A percentile compares a stretch with the other conserved stretches of the same genome.
Evolutionary conservation across 768 basidiomycete species (phyloP).

Genomic region (Tulasnella calospora): DNA sequence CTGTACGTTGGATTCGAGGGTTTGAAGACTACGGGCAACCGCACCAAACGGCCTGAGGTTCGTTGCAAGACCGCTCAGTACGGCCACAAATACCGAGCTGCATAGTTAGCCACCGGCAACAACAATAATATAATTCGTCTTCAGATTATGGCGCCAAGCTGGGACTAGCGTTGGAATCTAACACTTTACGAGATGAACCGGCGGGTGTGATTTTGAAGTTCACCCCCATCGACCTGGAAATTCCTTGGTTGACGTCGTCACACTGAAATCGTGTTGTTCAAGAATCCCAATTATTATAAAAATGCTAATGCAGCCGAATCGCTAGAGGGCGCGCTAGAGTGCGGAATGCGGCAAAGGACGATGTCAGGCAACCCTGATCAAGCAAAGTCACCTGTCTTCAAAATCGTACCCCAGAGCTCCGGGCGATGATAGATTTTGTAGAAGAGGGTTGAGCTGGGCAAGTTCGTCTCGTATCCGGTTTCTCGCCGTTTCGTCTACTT

Average conservation of each 20-base stretch:
- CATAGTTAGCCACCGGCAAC: too few species aligned
- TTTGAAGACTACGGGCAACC: too few species aligned
- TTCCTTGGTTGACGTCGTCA: neutral
- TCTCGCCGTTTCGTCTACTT: constrained; percentile 76
- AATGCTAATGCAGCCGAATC: too few species aligned
- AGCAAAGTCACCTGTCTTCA: constrained; percentile 20
- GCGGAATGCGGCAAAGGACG: neutral
- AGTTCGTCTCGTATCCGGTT: constrained; percentile 78
- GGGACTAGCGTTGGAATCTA: neutral
- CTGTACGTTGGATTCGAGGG: too few species aligned
- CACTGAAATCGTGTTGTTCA: neutral
- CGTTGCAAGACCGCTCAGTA: too few species aligned
- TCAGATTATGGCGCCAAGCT: too few species aligned
- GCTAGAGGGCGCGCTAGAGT: neutral
- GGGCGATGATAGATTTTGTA: constrained; percentile 48
- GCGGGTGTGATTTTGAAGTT: too few species aligned
- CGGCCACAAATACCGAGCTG: too few species aligned
- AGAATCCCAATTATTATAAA: neutral
- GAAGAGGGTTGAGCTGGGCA: constrained; percentile 70
- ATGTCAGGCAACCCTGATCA: neutral
- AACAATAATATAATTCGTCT: too few species aligned
- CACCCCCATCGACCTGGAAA: neutral
- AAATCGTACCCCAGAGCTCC: constrained; percentile 29
- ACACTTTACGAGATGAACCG: neutral
- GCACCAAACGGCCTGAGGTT: too few species aligned